Percentiles rank a stretch among this genome's conserved stretches.
phyloP scores from a whole-genome alignment of 164 flowering plant species.

The Kalanchoe fedtschenkoi region DNA sequence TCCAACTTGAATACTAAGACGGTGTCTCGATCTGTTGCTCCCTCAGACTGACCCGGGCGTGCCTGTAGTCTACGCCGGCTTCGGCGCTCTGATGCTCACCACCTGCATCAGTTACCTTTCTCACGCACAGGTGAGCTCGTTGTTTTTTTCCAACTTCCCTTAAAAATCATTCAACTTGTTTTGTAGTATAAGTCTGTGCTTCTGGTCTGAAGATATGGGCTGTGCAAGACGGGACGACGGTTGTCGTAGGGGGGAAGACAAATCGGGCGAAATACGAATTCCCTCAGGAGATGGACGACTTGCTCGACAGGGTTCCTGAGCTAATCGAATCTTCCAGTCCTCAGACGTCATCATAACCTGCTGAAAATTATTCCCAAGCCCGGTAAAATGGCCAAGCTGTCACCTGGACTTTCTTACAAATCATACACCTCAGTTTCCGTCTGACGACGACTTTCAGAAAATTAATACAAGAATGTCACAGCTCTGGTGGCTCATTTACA shows the following conservation, averaged over 20 bases:
- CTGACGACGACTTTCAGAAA: no score
- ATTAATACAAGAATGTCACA: no score
- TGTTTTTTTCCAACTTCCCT: neutral
- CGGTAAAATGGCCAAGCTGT: no score
- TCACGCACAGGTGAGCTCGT: conserved; percentile 66
- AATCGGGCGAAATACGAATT: conserved; percentile 79
- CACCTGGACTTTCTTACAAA: no score
- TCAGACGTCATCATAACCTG: conserved; percentile 13
- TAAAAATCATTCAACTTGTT: neutral
- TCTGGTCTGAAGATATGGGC: conserved; percentile 65
- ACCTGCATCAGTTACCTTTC: conserved; percentile 86
- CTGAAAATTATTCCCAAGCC: no score
- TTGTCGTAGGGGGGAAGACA: conserved; percentile 80
- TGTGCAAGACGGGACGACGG: conserved; percentile 83
- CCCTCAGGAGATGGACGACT: conserved; percentile 60
- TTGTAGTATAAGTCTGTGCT: neutral
- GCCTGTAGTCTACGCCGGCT: conserved; percentile 92
- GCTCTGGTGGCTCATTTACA: no score
- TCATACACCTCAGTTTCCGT: no score
- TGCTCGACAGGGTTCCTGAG: conserved; percentile 83
- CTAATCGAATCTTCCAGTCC: conserved; percentile 30
- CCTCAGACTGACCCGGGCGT: conserved; percentile 94
- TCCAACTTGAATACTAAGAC: neutral
- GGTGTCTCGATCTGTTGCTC: neutral
- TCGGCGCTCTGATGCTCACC: conserved; percentile 92